phyloP scores from a whole-genome alignment of 2,329 filamentous ascomycete genomes.

The Fusarium abutilonis region DNA sequence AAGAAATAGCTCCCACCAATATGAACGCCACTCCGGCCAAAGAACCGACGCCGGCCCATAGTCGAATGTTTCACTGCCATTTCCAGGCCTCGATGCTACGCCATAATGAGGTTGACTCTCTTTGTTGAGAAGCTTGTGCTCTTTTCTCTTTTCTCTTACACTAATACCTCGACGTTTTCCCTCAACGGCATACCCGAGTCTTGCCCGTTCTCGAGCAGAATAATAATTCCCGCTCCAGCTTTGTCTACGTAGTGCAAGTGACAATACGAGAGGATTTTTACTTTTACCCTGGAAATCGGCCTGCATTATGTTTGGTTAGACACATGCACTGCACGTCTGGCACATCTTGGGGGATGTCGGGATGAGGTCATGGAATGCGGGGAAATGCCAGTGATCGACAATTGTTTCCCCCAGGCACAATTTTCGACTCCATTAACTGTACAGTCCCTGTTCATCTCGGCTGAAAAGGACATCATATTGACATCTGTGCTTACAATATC shows the following conservation, averaged over 20 bases:
- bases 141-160: slow-evolving; percentile 15
- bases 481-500: slow-evolving; percentile 2
- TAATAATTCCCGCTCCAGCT: background rate
- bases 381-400: slow-evolving; percentile 43
- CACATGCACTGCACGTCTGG: slow-evolving; percentile 27
- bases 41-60: slow-evolving; percentile 34
- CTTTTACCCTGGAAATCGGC: slow-evolving; percentile 8
- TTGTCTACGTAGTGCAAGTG: too few relatives aligned
- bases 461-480: slow-evolving; percentile 9
- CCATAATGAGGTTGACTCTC: slow-evolving; percentile 24
- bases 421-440: slow-evolving; percentile 14
- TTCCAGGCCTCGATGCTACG: slow-evolving; percentile 29
- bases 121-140: slow-evolving; percentile 34
- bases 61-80: slow-evolving; percentile 38
- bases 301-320: slow-evolving; percentile 38
- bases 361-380: slow-evolving; percentile 52
- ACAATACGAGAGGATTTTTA: too few relatives aligned
- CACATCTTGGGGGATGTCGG: slow-evolving; percentile 40
- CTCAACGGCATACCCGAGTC: slow-evolving; percentile 34
- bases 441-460: slow-evolving; percentile 12
- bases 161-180: slow-evolving; percentile 25
- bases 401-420: slow-evolving; percentile 15
- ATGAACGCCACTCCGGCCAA: slow-evolving; percentile 27
- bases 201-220: background rate
- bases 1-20: slow-evolving; percentile 18